Evolutionary conservation across 2,329 filamentous ascomycete species (phyloP).

Genomic region (Alternaria panax): DNA sequence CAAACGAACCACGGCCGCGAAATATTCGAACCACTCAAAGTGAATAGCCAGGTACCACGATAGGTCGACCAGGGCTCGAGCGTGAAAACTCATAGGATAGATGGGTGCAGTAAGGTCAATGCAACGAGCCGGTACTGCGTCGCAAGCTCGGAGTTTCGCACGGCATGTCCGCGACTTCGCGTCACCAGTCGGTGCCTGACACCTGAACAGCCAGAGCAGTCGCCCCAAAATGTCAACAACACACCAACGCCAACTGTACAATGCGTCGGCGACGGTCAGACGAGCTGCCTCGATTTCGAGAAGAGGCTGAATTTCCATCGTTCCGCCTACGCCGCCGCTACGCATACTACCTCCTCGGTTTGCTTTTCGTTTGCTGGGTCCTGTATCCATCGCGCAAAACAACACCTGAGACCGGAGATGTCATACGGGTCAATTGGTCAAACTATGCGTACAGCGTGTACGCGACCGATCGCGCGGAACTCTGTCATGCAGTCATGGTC

Average conservation of each 20-base stretch:
- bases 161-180: slow-evolving; percentile 10
- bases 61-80: not conserved
- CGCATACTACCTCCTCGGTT: slow-evolving; percentile 33
- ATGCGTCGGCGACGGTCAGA: slow-evolving; percentile 48
- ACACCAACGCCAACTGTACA: slow-evolving; percentile 15
- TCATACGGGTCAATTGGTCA: slow-evolving; percentile 45
- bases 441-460: slow-evolving; percentile 55
- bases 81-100: not conserved
- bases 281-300: slow-evolving; percentile 44
- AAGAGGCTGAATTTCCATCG: slow-evolving; percentile 17
- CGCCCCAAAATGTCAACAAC: slow-evolving; percentile 16
- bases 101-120: not conserved
- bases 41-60: not conserved
- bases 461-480: slow-evolving; percentile 51
- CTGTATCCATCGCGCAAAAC: slow-evolving; percentile 28
- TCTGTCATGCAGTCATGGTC: slow-evolving; percentile 56
- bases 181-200: slow-evolving; percentile 4
- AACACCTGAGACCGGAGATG: slow-evolving; percentile 13
- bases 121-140: not conserved
- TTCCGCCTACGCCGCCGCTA: slow-evolving; percentile 42
- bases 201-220: not conserved
- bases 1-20: not conserved
- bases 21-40: not conserved
- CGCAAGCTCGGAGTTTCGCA: slow-evolving; percentile 5
- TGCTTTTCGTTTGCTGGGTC: slow-evolving; percentile 41